Base-by-base conservation (phyloP, 176 grass and related monocot species). In the Panicum miliaceum region DNA sequence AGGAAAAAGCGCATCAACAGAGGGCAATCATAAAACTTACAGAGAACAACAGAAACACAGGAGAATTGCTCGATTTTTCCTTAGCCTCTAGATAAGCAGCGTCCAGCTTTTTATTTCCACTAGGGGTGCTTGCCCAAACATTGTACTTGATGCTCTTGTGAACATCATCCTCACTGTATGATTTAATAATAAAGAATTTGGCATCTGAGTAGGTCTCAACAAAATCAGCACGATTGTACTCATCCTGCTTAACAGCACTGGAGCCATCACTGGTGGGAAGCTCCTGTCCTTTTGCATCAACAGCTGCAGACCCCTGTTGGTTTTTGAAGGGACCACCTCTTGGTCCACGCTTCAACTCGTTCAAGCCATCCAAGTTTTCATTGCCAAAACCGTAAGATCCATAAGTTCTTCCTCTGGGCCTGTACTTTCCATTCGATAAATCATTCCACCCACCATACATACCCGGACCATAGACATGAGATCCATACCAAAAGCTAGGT, bases 121-220 rank as follows among this genome's bases (percentile, higher is more conserved):
- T 88, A 36, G 91, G 89, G 15, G 94, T 96, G 77, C 93, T 96
- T 69, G 90, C 90, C 93, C 93, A 96, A 56, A 96, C 86, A 85
- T 86, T 84, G 73, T 95, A 92, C 64, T 95, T 95, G 27, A 94
- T 91, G 84, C 93, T 92, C 84, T 94, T 94, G 84, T 94, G 93
- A 85, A 94, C 76, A 94, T 92, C 88, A 75, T 96, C 93, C 82
- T 96, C 93, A n/a, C 90, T 92, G 87, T 96, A 96, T 80, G 93
- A 96, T 74, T 96, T 96, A 61, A 96, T 96, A 46, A 96, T 64
- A 36, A 96, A 95, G 80, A 92, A 89, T 68, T 86, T 96, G 42
- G 94, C 94, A 89, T 93, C 91, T 29, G 79, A 77, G 40, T 84
- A 91, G 72, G 83, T 91, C 52, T 91, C 91, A 42, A 59, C 89